phyloP scores from a whole-genome alignment of 1,284 basidiomycete species.

The Papiliotrema nemorosa region DNA sequence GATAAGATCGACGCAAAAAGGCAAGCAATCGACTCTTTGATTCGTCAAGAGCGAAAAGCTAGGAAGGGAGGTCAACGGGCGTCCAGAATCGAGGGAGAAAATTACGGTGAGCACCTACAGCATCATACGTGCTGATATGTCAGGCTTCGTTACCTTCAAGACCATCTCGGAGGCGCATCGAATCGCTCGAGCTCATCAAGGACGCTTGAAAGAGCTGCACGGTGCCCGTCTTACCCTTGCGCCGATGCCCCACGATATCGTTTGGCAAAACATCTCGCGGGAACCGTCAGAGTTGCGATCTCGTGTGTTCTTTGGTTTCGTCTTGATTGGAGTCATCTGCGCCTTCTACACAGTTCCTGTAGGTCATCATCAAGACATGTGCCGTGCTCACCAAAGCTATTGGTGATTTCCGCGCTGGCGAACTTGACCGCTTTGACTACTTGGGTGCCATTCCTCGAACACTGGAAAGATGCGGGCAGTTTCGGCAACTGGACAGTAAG shows the following conservation, averaged over 20 bases:
- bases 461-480: slow-evolving; percentile 62
- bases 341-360: slow-evolving; percentile 87
- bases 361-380: slow-evolving; percentile 42
- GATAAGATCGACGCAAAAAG: slow-evolving; percentile 74
- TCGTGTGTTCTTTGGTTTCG: slow-evolving; percentile 68
- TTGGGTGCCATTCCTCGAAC: slow-evolving; percentile 68
- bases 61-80: slow-evolving; percentile 30
- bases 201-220: slow-evolving; percentile 42
- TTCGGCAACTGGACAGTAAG: slow-evolving; percentile 46
- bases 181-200: slow-evolving; percentile 45
- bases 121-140: neutral
- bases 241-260: slow-evolving; percentile 50
- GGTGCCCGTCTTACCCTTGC: slow-evolving; percentile 43
- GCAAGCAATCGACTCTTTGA: slow-evolving; percentile 61
- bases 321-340: slow-evolving; percentile 70
- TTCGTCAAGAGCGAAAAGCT: slow-evolving; percentile 39
- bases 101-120: slow-evolving; percentile 57
- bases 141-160: slow-evolving; percentile 83
- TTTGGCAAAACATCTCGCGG: slow-evolving; percentile 83
- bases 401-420: slow-evolving; percentile 44
- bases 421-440: slow-evolving; percentile 48
- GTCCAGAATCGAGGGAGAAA: slow-evolving; percentile 59
- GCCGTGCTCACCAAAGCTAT: slow-evolving; percentile 16
- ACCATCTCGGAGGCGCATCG: slow-evolving; percentile 76
- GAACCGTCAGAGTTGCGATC: slow-evolving; percentile 63